Conservation (phyloP, 768 basidiomycete species). For the Boletus patriciae region DNA sequence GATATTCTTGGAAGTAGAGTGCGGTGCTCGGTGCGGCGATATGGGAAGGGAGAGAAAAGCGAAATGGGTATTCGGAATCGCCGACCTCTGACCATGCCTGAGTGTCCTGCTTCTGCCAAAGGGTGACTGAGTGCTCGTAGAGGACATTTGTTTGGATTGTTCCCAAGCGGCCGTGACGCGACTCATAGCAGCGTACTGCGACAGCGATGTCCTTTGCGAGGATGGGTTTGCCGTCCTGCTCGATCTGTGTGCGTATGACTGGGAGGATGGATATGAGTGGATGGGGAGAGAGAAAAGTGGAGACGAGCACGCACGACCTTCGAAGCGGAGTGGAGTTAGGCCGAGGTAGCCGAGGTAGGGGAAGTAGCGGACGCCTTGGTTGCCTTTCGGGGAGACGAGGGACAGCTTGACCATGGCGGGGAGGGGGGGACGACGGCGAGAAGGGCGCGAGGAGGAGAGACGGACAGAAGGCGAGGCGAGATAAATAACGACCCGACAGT, state of each 20-base stretch:
- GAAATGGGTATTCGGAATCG: constrained; percentile 69
- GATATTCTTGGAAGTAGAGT: constrained; percentile 68
- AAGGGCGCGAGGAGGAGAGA: constrained; percentile 16
- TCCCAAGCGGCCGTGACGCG: constrained; percentile 61
- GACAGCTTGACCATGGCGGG: constrained; percentile 63
- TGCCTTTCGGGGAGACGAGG: constrained; percentile 69
- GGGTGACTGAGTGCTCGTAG: constrained; percentile 61
- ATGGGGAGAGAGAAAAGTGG: background rate
- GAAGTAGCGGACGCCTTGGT: constrained; percentile 68
- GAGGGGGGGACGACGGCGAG: constrained; percentile 20
- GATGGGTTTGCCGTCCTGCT: constrained; percentile 68
- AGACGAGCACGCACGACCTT: constrained; percentile 56
- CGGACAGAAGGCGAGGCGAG: constrained; percentile 20
- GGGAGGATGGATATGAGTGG: constrained; percentile 9
- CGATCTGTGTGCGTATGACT: constrained; percentile 72
- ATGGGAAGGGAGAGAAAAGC: constrained; percentile 62
- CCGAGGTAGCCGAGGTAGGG: constrained; percentile 78
- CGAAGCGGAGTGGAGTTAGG: constrained; percentile 74
- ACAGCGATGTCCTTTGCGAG: constrained; percentile 66
- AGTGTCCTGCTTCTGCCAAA: constrained; percentile 67
- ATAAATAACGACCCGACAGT: constrained; percentile 33
- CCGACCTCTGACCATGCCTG: constrained; percentile 61
- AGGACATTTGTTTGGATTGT: constrained; percentile 61
- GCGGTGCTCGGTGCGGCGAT: constrained; percentile 67
- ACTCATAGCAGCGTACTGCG: constrained; percentile 83